Base-by-base conservation (phyloP, 257 asterid species). In the Solanum sitiens region DNA sequence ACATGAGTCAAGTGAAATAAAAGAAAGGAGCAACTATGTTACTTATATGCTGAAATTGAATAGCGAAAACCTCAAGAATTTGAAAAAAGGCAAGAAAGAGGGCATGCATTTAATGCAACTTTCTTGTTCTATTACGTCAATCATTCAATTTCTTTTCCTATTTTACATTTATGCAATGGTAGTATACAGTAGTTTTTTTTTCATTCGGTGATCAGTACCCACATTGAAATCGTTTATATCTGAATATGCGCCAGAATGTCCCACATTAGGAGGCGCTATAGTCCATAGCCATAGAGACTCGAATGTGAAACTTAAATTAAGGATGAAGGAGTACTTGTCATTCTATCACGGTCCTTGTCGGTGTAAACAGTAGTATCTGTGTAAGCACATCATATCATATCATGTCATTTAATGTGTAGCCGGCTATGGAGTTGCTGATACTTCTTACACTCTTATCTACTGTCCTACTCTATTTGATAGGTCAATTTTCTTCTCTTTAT, bases 381-480 rank as follows among this genome's bases (percentile, higher is more conserved):
- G 44, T 8, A 30, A 47, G 44, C 85, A 88, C 85, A 76, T 88
- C 87, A 87, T 90, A 76, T 88, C 87, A 87, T 89, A 61, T 90
- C 90, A 86, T 86, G 89, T 89, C 77, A 87, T 83, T 91, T 79
- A 91, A 91, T 92, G 94, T 92, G 88, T 37, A 90, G 92, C 92
- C 93, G 92, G 92, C 94, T 88, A 87, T 86, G 86, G 88, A 73
- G 77, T 90, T 86, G 94, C 98, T 89, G 91, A 68, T 86, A 87
- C 65, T 71, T 61, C 40, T 87, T 56, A 63, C 85, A 86, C 93
- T 88, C 89, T 86, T 86, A 83, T 68, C 84, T 35, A 63, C 83
- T 71, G 14, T 72, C 50, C 83, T 86, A 47, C 84, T 39, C 25
- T 33, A 86, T 72, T 30, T 72, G 88, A 87, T 68, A n/a, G 83